Evolutionary conservation across 2,329 filamentous ascomycete genomes (phyloP), one percentile per base, ranked within the genome.

Genomic region (Exutisphaerella laricina): DNA sequence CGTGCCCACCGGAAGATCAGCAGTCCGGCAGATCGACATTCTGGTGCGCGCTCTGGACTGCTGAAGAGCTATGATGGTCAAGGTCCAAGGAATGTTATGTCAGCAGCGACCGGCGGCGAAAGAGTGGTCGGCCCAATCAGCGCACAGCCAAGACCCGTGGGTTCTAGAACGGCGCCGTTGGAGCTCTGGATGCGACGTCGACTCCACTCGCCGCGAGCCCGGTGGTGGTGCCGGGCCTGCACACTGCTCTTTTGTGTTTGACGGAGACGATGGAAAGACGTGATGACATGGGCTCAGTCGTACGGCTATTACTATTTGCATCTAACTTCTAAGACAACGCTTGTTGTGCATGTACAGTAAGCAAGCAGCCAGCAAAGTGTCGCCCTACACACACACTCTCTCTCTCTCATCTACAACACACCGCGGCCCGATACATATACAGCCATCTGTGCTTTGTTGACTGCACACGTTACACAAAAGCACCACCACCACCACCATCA

Each of bases 391-490:
- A 1, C 4, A 17, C 30, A 18, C 30, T 18, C 30, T 9, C 30
- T 12, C 30, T 17, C 3, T 9, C 30, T 17, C 30, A 32, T 17
- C 4, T 17, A 32, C 29, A 32, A 13, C 6, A 32, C 29, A 32
- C 6, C 29, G 5, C 28, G 5, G 12, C 4, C 2, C 2, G 12
- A 7, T 14, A 7, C 29, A 4, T 7, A n/a, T 14, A n/a, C 14
- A 3, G 10, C 30, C 17, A 8, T 8, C 14, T 8, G 14, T 7
- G 7, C 16, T 18, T 33, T 32, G 30, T 17, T 32, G 30, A 8
- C 30, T 32, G 9, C 30, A 32, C n/a, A 23, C 33, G 33, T 35
- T 23, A 23, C 33, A 35, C 33, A 35, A 35, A n/a, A n/a, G 20
- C 33, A 21, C 17, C 33, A 21, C 17, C 18, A 12, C 31, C 12